phyloP scores from a whole-genome alignment of 2,329 filamentous ascomycete species.

The Thermothelomyces thermophilus region DNA sequence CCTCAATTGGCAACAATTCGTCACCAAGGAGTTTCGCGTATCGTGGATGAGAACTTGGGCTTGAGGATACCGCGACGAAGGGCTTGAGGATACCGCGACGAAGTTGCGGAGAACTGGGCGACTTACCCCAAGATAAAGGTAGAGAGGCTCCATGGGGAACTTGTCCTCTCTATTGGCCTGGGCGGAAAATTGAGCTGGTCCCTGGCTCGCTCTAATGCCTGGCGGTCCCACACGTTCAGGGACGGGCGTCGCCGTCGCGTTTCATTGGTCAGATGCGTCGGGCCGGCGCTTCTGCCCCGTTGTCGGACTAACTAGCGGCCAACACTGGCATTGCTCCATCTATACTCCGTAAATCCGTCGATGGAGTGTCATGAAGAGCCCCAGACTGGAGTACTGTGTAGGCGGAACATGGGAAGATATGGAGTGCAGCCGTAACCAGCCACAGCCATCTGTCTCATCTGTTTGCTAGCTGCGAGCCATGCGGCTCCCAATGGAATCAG shows the following conservation, averaged over 20 bases:
- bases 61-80: not conserved
- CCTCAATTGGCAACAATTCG: not conserved
- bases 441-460: too few relatives aligned
- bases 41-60: not conserved
- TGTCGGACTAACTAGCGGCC: too few relatives aligned
- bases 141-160: slow-evolving; percentile 18
- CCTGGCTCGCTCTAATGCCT: not conserved
- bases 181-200: slow-evolving; percentile 5
- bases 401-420: too few relatives aligned
- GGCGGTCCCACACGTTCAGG: not conserved
- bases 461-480: too few relatives aligned
- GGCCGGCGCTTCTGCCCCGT: not conserved
- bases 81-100: not conserved
- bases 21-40: not conserved
- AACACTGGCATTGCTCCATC: too few relatives aligned
- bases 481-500: too few relatives aligned
- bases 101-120: slow-evolving; percentile 8
- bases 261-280: slow-evolving; percentile 1
- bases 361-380: too few relatives aligned
- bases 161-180: slow-evolving; percentile 16
- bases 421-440: too few relatives aligned
- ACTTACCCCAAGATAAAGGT: slow-evolving; percentile 2
- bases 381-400: too few relatives aligned
- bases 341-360: too few relatives aligned
- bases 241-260: not conserved